Evolutionary conservation across 1,284 basidiomycete species (phyloP).

Genomic region (Rhodotorula sp.): DNA sequence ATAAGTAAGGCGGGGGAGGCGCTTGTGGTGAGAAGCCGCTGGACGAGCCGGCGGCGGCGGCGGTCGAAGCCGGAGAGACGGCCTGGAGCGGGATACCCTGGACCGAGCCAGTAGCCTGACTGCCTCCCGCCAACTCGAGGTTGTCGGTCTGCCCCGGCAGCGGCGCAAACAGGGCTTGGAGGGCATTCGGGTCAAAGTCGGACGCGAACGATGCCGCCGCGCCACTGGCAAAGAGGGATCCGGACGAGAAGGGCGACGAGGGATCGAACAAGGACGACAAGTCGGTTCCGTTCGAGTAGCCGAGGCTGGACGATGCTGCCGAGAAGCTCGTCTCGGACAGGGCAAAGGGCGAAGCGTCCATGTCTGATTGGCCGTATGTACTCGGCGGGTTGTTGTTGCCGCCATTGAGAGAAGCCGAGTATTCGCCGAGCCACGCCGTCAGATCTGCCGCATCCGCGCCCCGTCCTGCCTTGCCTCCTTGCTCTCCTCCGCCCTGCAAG

Average conservation of each 20-base stretch:
- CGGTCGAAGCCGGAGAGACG: conserved; percentile 16
- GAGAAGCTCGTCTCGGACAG: conserved; percentile 1
- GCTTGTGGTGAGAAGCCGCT: background rate
- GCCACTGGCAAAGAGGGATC: background rate
- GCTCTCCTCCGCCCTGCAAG: background rate
- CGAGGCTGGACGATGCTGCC: background rate
- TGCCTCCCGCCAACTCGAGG: background rate
- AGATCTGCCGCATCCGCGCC: background rate
- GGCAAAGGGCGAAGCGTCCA: conserved; percentile 2
- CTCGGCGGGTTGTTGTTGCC: background rate
- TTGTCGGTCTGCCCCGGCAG: background rate
- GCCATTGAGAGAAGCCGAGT: background rate
- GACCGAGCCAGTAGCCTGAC: background rate
- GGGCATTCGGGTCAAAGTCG: conserved; percentile 15
- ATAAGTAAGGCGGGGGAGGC: too few species aligned
- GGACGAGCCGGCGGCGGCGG: background rate
- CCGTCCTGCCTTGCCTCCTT: background rate
- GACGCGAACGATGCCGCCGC: background rate
- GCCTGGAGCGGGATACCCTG: background rate
- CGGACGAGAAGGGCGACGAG: conserved; percentile 10
- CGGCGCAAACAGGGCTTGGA: conserved; percentile 9
- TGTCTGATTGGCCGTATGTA: background rate
- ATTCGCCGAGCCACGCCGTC: background rate
- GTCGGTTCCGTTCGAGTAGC: background rate
- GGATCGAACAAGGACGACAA: background rate